Evolutionary conservation across 257 asterid genomes (phyloP).

Genomic region (Haberlea rhodopensis): DNA sequence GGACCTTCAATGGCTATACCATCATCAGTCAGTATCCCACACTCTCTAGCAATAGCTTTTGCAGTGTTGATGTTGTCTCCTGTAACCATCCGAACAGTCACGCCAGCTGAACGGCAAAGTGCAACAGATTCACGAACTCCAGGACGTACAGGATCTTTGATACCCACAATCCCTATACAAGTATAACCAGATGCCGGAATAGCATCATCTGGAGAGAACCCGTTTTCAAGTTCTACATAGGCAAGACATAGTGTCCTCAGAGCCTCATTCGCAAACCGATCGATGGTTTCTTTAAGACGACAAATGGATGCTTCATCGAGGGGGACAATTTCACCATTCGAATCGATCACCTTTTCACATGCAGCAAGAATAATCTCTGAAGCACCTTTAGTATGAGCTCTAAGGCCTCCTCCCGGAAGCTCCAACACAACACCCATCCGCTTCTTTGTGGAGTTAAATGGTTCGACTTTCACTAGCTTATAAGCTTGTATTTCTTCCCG

Average conservation of each 20-base stretch:
- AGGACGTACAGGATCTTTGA: constrained; percentile 87
- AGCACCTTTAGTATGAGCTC: constrained; percentile 88
- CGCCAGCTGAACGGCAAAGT: constrained; percentile 84
- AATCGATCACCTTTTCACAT: constrained; percentile 58
- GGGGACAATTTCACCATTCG: constrained; percentile 57
- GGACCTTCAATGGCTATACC: constrained; percentile 95
- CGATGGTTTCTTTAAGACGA: constrained; percentile 44
- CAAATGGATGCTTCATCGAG: constrained; percentile 44
- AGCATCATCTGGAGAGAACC: constrained; percentile 43
- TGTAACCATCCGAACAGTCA: constrained; percentile 85
- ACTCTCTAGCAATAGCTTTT: constrained; percentile 85
- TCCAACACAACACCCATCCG: constrained; percentile 75
- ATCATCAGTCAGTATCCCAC: constrained; percentile 87
- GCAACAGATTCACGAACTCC: constrained; percentile 90
- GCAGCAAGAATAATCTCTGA: constrained; percentile 76
- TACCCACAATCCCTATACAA: constrained; percentile 75
- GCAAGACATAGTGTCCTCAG: constrained; percentile 84
- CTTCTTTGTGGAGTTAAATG: constrained; percentile 84
- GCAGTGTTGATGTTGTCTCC: constrained; percentile 93
- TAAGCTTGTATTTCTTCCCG: constrained; percentile 41
- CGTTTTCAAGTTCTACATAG: constrained; percentile 59
- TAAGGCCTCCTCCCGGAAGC: constrained; percentile 57
- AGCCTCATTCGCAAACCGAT: constrained; percentile 76
- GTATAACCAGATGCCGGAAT: constrained; percentile 71
- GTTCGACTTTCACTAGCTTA: constrained; percentile 67